phyloP scores from a whole-genome alignment of 768 basidiomycete genomes.

The Kockovaella imperatae region DNA sequence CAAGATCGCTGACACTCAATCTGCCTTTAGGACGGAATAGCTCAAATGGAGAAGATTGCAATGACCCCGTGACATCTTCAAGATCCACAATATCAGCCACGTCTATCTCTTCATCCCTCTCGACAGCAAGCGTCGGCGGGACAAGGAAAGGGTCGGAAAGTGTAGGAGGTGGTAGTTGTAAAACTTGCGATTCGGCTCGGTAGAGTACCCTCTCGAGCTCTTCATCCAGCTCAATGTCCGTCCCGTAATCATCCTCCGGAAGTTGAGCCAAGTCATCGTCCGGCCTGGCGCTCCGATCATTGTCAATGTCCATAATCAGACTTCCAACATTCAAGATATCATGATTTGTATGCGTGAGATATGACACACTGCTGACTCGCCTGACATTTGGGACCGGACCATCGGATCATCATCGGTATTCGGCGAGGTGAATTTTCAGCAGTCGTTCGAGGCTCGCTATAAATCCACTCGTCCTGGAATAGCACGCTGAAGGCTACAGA shows the following conservation, averaged over 20 bases:
- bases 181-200: slow-evolving; percentile 13
- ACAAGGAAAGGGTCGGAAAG: neutral
- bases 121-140: neutral
- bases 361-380: slow-evolving; percentile 3
- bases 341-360: neutral
- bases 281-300: too few species aligned
- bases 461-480: too few species aligned
- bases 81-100: slow-evolving; percentile 7
- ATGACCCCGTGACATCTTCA: slow-evolving; percentile 5
- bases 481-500: too few species aligned
- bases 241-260: slow-evolving; percentile 16
- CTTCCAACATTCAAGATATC: neutral
- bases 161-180: neutral
- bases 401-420: too few species aligned
- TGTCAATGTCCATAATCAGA: slow-evolving; percentile 3
- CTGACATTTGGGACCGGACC: too few species aligned
- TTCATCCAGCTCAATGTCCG: slow-evolving; percentile 18
- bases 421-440: too few species aligned
- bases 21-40: slow-evolving; percentile 47
- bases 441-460: too few species aligned
- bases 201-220: slow-evolving; percentile 23
- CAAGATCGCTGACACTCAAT: slow-evolving; percentile 46
- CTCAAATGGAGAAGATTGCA: slow-evolving; percentile 25
- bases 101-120: slow-evolving; percentile 6
- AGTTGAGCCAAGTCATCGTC: too few species aligned